phyloP scores from a whole-genome alignment of 2,329 filamentous ascomycete genomes.

The Penicillium sp. region DNA sequence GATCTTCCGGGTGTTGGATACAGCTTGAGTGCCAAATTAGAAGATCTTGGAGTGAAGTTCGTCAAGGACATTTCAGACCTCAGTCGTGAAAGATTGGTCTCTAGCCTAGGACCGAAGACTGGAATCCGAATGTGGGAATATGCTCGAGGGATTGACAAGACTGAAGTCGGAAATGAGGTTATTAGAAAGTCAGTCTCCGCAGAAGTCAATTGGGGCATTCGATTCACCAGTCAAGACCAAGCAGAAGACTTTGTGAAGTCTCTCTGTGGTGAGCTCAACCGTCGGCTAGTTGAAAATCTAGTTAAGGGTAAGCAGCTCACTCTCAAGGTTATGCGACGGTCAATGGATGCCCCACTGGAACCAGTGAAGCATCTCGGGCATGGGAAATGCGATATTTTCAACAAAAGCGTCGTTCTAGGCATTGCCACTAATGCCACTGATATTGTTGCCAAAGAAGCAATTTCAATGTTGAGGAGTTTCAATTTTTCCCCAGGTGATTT shows the following conservation, averaged over 20 bases:
- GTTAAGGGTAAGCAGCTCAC: constrained; percentile 87
- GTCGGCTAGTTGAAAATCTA: constrained; percentile 74
- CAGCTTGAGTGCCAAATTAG: constrained; percentile 82
- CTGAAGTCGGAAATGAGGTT: constrained; percentile 81
- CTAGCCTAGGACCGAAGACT: constrained; percentile 82
- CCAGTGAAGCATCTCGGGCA: constrained; percentile 92
- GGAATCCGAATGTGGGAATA: constrained; percentile 90
- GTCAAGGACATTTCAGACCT: constrained; percentile 80
- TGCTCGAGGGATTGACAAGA: constrained; percentile 78
- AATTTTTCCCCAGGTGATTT: constrained; percentile 87
- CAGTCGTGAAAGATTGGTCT: constrained; percentile 72
- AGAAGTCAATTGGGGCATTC: constrained; percentile 97
- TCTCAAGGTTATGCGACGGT: constrained; percentile 90
- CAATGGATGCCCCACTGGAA: constrained; percentile 82
- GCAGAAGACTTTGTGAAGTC: constrained; percentile 88
- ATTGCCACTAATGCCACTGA: constrained; percentile 76
- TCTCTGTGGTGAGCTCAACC: constrained; percentile 80
- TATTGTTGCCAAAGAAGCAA: constrained; percentile 73
- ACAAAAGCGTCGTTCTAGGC: constrained; percentile 80
- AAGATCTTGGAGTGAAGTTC: constrained; percentile 77
- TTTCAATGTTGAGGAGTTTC: constrained; percentile 79
- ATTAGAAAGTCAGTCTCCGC: constrained; percentile 92
- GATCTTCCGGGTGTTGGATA: constrained; percentile 89
- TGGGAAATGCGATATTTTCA: constrained; percentile 91
- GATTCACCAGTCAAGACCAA: constrained; percentile 88